Evolutionary conservation across 768 basidiomycete genomes (phyloP).

Genomic region (Lactarius psammicola): DNA sequence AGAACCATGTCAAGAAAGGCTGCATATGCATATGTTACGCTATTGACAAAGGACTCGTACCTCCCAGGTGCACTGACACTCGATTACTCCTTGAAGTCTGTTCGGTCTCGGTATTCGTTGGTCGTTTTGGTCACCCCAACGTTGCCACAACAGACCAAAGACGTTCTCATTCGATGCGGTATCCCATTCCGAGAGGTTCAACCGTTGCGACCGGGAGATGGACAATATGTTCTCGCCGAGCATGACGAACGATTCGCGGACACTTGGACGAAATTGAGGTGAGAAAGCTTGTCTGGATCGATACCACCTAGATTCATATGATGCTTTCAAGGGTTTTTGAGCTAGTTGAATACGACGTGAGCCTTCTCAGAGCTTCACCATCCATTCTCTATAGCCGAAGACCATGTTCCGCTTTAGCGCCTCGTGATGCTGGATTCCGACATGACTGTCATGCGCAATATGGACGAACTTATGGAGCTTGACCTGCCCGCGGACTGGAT

Average conservation of each 20-base stretch:
- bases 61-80: constrained; percentile 57
- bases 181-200: constrained; percentile 62
- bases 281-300: constrained; percentile 17
- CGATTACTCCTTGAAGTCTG: constrained; percentile 45
- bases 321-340: constrained; percentile 52
- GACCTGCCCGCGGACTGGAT: constrained; percentile 66
- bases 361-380: constrained; percentile 17
- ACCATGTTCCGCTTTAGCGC: constrained; percentile 44
- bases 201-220: constrained; percentile 51
- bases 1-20: constrained; percentile 40
- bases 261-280: constrained; percentile 65
- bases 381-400: constrained; percentile 3
- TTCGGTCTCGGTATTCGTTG: constrained; percentile 48
- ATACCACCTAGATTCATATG: background rate
- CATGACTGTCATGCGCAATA: constrained; percentile 80
- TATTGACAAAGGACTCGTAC: constrained; percentile 67
- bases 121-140: constrained; percentile 50
- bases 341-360: constrained; percentile 64
- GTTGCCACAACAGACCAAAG: constrained; percentile 40
- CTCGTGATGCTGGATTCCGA: constrained; percentile 84
- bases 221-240: constrained; percentile 35
- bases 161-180: constrained; percentile 49
- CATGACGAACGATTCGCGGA: constrained; percentile 54
- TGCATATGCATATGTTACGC: constrained; percentile 77
- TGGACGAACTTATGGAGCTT: constrained; percentile 69